phyloP scores from a whole-genome alignment of 1,284 basidiomycete species.

The Pseudozyma tsukubaensis region DNA sequence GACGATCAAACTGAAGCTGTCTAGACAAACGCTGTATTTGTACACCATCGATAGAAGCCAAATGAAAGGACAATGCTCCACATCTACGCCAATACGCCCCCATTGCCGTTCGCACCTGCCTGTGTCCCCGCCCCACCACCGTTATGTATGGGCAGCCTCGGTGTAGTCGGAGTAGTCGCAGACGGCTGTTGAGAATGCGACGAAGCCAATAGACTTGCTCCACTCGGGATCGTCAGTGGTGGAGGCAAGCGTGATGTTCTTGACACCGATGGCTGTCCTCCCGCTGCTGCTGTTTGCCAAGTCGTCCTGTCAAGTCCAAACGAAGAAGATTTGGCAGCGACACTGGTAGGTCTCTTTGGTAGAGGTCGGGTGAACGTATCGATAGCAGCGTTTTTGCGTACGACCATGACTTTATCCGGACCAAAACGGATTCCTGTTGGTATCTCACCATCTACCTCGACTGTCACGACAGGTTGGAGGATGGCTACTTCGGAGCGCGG shows the following conservation, averaged over 20 bases:
- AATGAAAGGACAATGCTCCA: too few species aligned
- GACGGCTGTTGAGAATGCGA: constrained; percentile 6
- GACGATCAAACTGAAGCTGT: constrained; percentile 11
- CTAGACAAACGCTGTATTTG: not conserved
- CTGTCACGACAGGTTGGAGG: constrained; percentile 82
- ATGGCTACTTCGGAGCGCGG: constrained; percentile 88
- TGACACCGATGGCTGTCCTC: not conserved
- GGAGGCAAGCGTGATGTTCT: constrained; percentile 2
- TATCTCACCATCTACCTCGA: constrained; percentile 39
- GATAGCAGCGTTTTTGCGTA: constrained; percentile 45
- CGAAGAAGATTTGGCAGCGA: constrained; percentile 4
- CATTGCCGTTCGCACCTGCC: too few species aligned
- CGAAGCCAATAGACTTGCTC: not conserved
- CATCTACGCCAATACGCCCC: too few species aligned
- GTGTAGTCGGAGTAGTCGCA: constrained; percentile 24
- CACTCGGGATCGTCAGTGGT: constrained; percentile 8
- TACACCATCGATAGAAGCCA: too few species aligned
- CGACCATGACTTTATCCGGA: constrained; percentile 30
- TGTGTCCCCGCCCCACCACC: too few species aligned
- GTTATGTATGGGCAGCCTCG: constrained; percentile 11
- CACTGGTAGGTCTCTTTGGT: constrained; percentile 19
- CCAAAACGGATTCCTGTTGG: constrained; percentile 31
- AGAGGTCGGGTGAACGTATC: constrained; percentile 43
- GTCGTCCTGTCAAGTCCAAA: constrained; percentile 9
- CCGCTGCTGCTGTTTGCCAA: constrained; percentile 16